A percentile compares a stretch with the other conserved stretches of the same genome.
These are phyloP conservation scores for Boletus sp. DNA, from an alignment of 768 basidiomycete genomes.

Conservation along the genomic window DNA sequence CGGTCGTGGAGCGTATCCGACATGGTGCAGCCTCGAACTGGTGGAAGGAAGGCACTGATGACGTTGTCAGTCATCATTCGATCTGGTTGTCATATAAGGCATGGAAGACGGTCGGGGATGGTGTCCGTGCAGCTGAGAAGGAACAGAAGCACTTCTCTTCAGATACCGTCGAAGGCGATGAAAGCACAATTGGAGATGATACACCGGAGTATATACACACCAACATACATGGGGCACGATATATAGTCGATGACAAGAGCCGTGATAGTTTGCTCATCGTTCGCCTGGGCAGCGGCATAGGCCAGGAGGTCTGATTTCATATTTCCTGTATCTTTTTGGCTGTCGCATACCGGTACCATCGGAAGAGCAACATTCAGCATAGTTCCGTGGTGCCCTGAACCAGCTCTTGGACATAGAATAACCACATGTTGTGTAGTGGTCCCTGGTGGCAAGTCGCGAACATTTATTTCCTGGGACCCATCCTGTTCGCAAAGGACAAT, in stretches of 20 bases:
- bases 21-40: constrained; percentile 75
- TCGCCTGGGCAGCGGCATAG: constrained; percentile 43
- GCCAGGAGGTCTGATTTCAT: no score
- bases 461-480: no score
- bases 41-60: constrained; percentile 77
- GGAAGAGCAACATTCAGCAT: no score
- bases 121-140: constrained; percentile 64
- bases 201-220: constrained; percentile 68
- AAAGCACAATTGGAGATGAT: constrained; percentile 57
- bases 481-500: no score
- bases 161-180: constrained; percentile 51
- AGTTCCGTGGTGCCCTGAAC: no score
- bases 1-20: constrained; percentile 58
- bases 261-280: constrained; percentile 63
- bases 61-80: constrained; percentile 55
- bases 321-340: no score
- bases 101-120: constrained; percentile 86
- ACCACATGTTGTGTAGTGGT: no score
- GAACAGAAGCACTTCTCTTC: constrained; percentile 38
- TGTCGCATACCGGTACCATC: no score
- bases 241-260: constrained; percentile 46
- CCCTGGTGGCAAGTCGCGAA: no score
- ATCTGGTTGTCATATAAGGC: constrained; percentile 75
- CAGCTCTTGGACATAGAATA: no score
- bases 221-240: constrained; percentile 36